Evolutionary conservation across 1,139 yeast genomes (phyloP).

Genomic region (Magnusiomyces suaveolens): DNA sequence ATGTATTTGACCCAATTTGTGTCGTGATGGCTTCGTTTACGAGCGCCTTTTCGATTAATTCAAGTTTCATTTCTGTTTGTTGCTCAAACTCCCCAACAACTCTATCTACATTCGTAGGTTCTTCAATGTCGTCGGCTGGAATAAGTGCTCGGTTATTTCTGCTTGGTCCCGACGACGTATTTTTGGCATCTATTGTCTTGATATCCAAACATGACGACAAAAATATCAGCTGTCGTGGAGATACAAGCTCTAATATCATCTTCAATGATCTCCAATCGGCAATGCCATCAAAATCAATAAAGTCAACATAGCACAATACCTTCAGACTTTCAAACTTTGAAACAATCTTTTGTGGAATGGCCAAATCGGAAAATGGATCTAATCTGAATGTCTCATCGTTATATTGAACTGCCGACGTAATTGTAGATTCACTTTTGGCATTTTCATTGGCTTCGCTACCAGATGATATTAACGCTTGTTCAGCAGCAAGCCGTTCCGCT

Average conservation of each 20-base stretch:
- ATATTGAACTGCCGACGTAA: background rate
- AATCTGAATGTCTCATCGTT: slow-evolving; percentile 40
- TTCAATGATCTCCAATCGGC: slow-evolving; percentile 78
- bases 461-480: slow-evolving; percentile 14
- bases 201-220: slow-evolving; percentile 19
- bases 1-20: slow-evolving; percentile 9
- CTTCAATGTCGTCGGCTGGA: slow-evolving; percentile 10
- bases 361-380: slow-evolving; percentile 40
- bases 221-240: slow-evolving; percentile 66
- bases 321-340: slow-evolving; percentile 35
- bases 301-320: slow-evolving; percentile 63
- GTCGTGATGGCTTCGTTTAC: slow-evolving; percentile 34
- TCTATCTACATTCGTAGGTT: slow-evolving; percentile 23
- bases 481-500: slow-evolving; percentile 9
- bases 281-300: slow-evolving; percentile 72
- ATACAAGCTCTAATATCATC: slow-evolving; percentile 67
- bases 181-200: background rate
- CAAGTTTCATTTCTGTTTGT: slow-evolving; percentile 8
- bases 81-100: slow-evolving; percentile 11
- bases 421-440: slow-evolving; percentile 21
- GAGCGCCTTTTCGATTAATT: slow-evolving; percentile 26
- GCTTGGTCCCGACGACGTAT: background rate
- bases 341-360: slow-evolving; percentile 46
- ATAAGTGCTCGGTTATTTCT: background rate
- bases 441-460: slow-evolving; percentile 10